Conservation (phyloP, 1,284 basidiomycete genomes). For the Apiotrichum mycotoxinovorans region DNA sequence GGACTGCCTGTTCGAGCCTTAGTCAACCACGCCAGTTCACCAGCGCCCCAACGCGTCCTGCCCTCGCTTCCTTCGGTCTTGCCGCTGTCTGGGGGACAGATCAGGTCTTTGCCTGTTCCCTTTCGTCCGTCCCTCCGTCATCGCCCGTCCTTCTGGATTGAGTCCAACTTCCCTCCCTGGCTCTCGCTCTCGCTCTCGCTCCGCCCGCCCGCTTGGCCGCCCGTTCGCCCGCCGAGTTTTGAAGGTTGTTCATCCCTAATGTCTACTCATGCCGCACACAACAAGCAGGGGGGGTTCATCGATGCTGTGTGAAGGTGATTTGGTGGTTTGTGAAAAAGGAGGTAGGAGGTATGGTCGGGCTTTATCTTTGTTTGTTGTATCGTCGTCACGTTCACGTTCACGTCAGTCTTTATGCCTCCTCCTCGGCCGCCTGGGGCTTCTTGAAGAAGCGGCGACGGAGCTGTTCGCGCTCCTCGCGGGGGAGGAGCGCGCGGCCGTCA, state of each 20-base stretch:
- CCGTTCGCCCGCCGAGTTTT: neutral
- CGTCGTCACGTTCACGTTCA: no score
- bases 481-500: constrained; percentile 35
- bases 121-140: no score
- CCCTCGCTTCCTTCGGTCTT: no score
- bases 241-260: constrained; percentile 20
- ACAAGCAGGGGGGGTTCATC: no score
- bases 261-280: constrained; percentile 17
- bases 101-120: no score
- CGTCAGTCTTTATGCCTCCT: constrained; percentile 24
- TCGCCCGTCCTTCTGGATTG: no score
- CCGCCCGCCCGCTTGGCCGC: neutral
- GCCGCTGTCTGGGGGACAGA: no score
- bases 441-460: constrained; percentile 53
- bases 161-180: neutral
- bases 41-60: no score
- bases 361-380: neutral
- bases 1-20: no score
- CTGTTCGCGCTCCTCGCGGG: constrained; percentile 52
- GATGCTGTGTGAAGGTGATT: neutral
- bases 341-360: neutral
- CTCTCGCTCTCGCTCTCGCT: neutral
- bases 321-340: neutral
- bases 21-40: no score
- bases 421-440: constrained; percentile 41